Percentiles rank a stretch among this genome's conserved stretches.
Evolutionary conservation across 805 yeast species (phyloP).

Genomic region (Tetrapisispora iriomotensis): DNA sequence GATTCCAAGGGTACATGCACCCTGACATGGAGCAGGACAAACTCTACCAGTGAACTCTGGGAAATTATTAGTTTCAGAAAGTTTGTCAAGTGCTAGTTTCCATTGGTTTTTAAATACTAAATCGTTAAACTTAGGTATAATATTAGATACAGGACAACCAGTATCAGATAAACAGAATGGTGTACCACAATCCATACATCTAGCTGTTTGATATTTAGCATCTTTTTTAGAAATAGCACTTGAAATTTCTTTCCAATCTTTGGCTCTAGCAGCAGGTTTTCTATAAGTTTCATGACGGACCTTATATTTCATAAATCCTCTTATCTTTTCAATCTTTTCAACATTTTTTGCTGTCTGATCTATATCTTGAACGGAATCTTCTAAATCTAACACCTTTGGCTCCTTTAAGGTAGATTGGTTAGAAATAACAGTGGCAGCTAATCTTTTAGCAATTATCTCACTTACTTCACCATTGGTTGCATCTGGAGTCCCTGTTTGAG

Average conservation of each 20-base stretch:
- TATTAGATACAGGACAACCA: slow-evolving; percentile 95
- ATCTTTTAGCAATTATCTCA: slow-evolving; percentile 36
- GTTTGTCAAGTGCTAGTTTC: slow-evolving; percentile 85
- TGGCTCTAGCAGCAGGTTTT: slow-evolving; percentile 59
- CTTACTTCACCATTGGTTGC: slow-evolving; percentile 83
- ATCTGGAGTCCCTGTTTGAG: slow-evolving; percentile 72
- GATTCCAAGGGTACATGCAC: slow-evolving; percentile 90
- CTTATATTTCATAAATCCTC: slow-evolving; percentile 90
- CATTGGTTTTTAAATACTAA: slow-evolving; percentile 90
- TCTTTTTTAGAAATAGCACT: slow-evolving; percentile 75
- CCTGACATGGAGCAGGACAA: slow-evolving; percentile 99
- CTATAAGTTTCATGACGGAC: slow-evolving; percentile 84
- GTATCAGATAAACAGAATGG: slow-evolving; percentile 98
- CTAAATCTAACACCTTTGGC: slow-evolving; percentile 82
- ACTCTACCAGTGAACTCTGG: slow-evolving; percentile 98
- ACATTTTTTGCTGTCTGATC: slow-evolving; percentile 54
- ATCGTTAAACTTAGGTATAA: slow-evolving; percentile 97
- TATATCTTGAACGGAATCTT: slow-evolving; percentile 73
- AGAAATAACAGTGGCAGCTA: slow-evolving; percentile 16
- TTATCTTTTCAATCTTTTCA: slow-evolving; percentile 51
- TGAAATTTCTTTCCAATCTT: slow-evolving; percentile 90
- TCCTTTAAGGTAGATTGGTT: slow-evolving; percentile 38
- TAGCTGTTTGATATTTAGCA: slow-evolving; percentile 82
- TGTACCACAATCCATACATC: slow-evolving; percentile 99
- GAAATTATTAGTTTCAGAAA: slow-evolving; percentile 94